Base-by-base conservation (phyloP, 1,284 basidiomycete species). In the Rhodotorula sp. region DNA sequence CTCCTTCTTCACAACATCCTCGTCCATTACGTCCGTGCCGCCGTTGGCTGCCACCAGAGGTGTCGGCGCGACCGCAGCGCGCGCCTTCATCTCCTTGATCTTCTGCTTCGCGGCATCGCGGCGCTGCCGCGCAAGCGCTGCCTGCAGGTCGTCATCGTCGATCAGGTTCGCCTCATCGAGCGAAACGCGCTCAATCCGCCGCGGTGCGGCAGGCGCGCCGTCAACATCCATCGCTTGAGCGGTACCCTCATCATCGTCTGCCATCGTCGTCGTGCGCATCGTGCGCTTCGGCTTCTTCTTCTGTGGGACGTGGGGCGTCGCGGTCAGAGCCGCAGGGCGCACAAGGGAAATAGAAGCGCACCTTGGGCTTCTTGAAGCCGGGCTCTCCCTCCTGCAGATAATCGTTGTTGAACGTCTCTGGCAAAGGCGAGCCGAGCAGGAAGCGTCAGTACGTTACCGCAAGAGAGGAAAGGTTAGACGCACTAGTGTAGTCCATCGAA, bases 91-190 rank as follows among this genome's bases (percentile, higher is more conserved):
- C 53, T 90, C 76, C 80, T 91, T 94, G 80, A 90, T 90, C 50
- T 86, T 82, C 80, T 90, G 92, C 80, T 89, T 89, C 5, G 92
- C 86, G 77, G 91, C 91, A 51, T 89, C 89, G 78, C 91, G 87
- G 70, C 97, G 86, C 69, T 92, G 88, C 29, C 91, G 88, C 36
- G 96, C 91, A 66, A 99, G 85, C 39, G 92, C 92, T 46, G 92
- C 92, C 85, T 97, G 94, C 51, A 99, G 86, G 80, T 99, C 97
- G 82, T 99, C 97, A 81, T 99, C 97, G 83, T 99, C 97, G 75
- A 99, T 90, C 81, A 98, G 91, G 83, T 97, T 96, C 72, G 73
- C 59, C 36, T 66, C 72, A 70, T 75, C 74, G 67, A 72, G 71
- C 66, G 75, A 57, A 66, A 67, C 58, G 79, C 80, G 29, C 79